Evolutionary conservation across 2,329 filamentous ascomycete species (phyloP), one percentile per base, ranked within the genome.

Genomic region (Xylaria sp.): DNA sequence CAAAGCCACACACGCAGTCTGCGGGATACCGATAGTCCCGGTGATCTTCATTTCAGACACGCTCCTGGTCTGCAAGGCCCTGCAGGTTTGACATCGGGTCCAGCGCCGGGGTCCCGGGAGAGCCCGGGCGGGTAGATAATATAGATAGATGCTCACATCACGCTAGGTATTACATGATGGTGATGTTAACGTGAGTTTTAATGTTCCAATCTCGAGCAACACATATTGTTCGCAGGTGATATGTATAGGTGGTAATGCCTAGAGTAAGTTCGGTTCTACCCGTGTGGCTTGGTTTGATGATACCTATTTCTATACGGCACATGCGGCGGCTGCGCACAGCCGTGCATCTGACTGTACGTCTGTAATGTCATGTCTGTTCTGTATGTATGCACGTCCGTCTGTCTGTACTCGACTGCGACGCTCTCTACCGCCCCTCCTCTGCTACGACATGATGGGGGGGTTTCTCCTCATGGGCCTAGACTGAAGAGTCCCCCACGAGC

Each of bases 31-130:
- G 74, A 75, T 75, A 75, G 74, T 75, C 62, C 50, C 69, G 71
- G 72, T 75, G 75, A 76, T 76, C 75, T 63, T 75, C 74, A 76
- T 76, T 73, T 71, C 47, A 66, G 69, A 69, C 55, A 68, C 60
- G 64, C 70, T 69, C 56, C 39, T 32, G 8, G 19, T 24, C n/a
- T 12, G 17, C 45, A 32, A 19, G 68, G 70, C 65, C 69, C 66
- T 71, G 71, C 68, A 71, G 69, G 67, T 69, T 69, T 62, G 59
- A 57, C 59, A 50, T 64, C 68, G 64, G 70, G 56, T 56, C 65
- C 59, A 65, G 56, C 32, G 50, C 68, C 68, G 53, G 61, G 48
- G 59, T 53, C 19, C 68, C 61, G 61, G 64, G 50, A 14, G 30
- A 30, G 24, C 19, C 55, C 51, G 53, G 60, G 54, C 61, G 48